These are phyloP conservation scores for Phytophthora macrochlamydospora DNA, from an alignment of 352 stramenopile genomes.

Conservation along the genomic window DNA sequence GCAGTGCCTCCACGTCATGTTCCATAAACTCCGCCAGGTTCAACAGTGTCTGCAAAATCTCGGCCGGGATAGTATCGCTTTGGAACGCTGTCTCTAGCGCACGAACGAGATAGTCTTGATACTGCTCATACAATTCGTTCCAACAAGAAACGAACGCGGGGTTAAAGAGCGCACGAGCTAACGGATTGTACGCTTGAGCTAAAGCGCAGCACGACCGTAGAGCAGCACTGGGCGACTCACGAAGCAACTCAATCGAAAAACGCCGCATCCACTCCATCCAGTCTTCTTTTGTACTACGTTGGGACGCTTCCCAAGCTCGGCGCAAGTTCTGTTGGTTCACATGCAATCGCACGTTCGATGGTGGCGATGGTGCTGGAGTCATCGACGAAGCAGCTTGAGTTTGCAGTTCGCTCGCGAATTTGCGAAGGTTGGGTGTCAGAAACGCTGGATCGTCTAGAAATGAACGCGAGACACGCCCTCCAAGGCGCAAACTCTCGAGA, in stretches of 20 bases:
- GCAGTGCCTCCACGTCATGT: conserved; percentile 95
- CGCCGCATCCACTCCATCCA: conserved; percentile 98
- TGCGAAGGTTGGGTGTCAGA: conserved; percentile 44
- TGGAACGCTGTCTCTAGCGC: conserved; percentile 95
- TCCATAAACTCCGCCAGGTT: conserved; percentile 99
- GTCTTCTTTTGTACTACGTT: conserved; percentile 91
- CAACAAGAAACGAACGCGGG: conserved; percentile 99
- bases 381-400: conserved; percentile 29
- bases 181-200: conserved; percentile 96
- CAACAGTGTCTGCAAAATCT: conserved; percentile 97
- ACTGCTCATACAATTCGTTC: conserved; percentile 95
- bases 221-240: conserved; percentile 94
- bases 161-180: conserved; percentile 98
- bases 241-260: conserved; percentile 96
- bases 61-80: conserved; percentile 91
- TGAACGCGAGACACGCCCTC: conserved; percentile 45
- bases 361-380: conserved; percentile 39
- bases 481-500: conserved; percentile 59
- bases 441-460: conserved; percentile 67
- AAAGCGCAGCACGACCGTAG: conserved; percentile 93
- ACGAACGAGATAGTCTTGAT: conserved; percentile 92
- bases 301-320: conserved; percentile 94
- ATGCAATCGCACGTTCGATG: conserved; percentile 73
- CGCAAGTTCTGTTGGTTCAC: conserved; percentile 95
- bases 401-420: conserved; percentile 45